Evolutionary conservation across 1,284 basidiomycete species (phyloP).

Genomic region (Sporisorium sorghi): DNA sequence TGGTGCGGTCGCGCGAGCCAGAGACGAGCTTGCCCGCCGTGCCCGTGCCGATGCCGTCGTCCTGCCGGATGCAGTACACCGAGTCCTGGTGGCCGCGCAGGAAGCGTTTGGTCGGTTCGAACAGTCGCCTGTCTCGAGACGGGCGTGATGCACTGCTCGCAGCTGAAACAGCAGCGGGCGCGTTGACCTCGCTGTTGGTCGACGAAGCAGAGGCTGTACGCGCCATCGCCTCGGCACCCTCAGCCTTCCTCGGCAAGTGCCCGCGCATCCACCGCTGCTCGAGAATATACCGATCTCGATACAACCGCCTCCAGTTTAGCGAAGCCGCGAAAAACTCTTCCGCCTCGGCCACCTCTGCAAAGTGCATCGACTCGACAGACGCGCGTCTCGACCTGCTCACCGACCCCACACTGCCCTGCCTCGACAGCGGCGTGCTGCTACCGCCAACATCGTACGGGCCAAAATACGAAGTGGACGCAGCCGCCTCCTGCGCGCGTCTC

Average conservation of each 20-base stretch:
- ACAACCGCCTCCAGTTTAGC: constrained; percentile 42
- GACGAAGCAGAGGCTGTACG: constrained; percentile 15
- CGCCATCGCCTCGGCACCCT: constrained; percentile 1
- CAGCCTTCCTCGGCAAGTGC: constrained; percentile 1
- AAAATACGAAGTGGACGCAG: constrained; percentile 19
- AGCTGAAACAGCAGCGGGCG: neutral
- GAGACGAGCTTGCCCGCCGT: constrained; percentile 50
- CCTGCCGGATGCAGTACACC: constrained; percentile 58
- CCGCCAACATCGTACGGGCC: neutral
- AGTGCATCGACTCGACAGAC: constrained; percentile 18
- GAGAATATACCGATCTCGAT: constrained; percentile 31
- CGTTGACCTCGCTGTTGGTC: neutral
- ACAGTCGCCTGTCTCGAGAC: constrained; percentile 1
- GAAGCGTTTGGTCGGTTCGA: constrained; percentile 42
- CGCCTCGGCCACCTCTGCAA: constrained; percentile 30
- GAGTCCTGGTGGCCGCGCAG: constrained; percentile 55
- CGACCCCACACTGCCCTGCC: constrained; percentile 20
- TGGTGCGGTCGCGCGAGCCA: constrained; percentile 55
- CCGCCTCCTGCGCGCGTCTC: constrained; percentile 34
- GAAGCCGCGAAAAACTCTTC: constrained; percentile 43
- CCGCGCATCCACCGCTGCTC: constrained; percentile 43
- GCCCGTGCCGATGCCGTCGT: constrained; percentile 49
- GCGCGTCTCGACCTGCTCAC: constrained; percentile 13
- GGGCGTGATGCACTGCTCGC: neutral
- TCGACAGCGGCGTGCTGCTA: constrained; percentile 10